Base-by-base conservation (phyloP, 805 yeast genomes). In the Teunomyces kruisii region DNA sequence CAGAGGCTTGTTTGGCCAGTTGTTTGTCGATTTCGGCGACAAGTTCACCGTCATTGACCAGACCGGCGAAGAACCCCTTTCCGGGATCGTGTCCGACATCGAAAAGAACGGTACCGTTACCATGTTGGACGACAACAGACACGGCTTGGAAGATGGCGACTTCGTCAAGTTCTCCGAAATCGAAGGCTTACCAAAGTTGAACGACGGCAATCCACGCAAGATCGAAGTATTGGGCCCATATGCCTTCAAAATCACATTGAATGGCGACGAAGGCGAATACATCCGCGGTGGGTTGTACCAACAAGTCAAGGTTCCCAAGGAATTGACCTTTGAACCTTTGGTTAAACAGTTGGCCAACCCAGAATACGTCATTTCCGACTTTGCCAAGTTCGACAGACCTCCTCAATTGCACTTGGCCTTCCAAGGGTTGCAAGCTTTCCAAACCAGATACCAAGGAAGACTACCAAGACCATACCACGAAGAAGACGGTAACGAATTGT, bases 141-240 rank as follows among this genome's bases (percentile, higher is more conserved):
- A 94, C 61, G 96, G 96, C 14, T 75, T 94, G 44, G 88, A 91
- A 72, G 96, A 89, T 65, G 98, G 97, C 13, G 86, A 87, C 56
- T 86, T 70, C 60, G 96, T 94, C 44, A 87, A 85, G 64, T 90
- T 94, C 58, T 61, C 86, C 10, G 98, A 91, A 67, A 84, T 91
- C 30, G 79, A 83, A 59, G 98, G 98, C 32, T 74, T 89, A 60
- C 82, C 78, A 8, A 76, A 76, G 50, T 70, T 89, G 50, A 88
- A 91, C 62, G 83, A 83, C 54, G 96, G 92, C 4, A 68, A 77
- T 45, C 78, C 89, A 12, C 81, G 75, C 61, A 85, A 86, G 61
- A 80, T 94, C 43, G 85, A 83, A 59, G 97, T 90, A 1, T 74
- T 86, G 48, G 99, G 98, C 12, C 99, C 99, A n/a, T 90, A 80